phyloP scores from a whole-genome alignment of 305 asterid species.

The Solanum hybrid region DNA sequence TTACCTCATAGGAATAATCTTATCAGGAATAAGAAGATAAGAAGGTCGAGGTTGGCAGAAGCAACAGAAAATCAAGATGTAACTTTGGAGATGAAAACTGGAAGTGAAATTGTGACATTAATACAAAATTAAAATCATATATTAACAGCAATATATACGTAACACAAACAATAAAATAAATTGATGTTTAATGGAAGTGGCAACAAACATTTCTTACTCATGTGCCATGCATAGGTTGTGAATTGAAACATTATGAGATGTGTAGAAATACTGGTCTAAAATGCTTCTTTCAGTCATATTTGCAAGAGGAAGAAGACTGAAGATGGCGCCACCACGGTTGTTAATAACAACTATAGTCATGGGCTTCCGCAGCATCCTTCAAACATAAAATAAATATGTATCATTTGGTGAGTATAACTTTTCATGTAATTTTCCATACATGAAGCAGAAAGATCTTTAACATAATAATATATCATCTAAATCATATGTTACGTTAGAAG shows the following conservation, averaged over 20 bases:
- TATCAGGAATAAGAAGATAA: background rate
- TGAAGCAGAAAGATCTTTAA: background rate
- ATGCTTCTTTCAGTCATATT: slow-evolving; percentile 42
- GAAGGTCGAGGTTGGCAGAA: background rate
- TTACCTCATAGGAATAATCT: background rate
- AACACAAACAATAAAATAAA: background rate
- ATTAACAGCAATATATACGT: background rate
- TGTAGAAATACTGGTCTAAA: slow-evolving; percentile 83
- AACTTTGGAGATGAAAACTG: background rate
- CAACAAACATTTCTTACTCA: slow-evolving; percentile 38
- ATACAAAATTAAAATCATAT: background rate
- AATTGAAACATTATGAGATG: slow-evolving; percentile 74
- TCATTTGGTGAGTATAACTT: background rate
- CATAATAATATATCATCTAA: background rate
- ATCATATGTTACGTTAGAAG: background rate
- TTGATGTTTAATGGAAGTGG: background rate
- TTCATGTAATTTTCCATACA: background rate
- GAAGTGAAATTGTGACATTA: background rate
- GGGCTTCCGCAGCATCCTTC: slow-evolving; percentile 73
- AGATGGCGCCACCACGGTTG: slow-evolving; percentile 97
- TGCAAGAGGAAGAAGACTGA: slow-evolving; percentile 93
- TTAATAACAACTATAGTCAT: slow-evolving; percentile 76
- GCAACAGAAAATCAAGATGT: background rate
- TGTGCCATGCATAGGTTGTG: slow-evolving; percentile 74
- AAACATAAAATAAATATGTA: background rate